A percentile compares a stretch with the other conserved stretches of the same genome.
Conservation (phyloP, 345 rosid genomes). For the Orychophragmus violaceus region DNA sequence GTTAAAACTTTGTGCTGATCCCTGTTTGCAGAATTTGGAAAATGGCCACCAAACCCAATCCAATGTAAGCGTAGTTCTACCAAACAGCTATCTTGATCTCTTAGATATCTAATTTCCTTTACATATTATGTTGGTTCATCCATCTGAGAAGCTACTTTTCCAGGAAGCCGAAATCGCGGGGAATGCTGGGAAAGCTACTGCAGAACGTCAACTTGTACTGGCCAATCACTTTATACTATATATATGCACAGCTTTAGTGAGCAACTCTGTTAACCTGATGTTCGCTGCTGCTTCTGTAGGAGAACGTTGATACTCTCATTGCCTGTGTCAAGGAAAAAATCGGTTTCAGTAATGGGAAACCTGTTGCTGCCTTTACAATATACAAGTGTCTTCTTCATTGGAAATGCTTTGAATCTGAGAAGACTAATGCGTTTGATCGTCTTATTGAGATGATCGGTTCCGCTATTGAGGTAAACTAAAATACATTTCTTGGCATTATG, state of each 20-base stretch:
- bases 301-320: conserved; percentile 82
- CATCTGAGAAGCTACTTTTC: conserved; percentile 11
- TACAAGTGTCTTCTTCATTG: conserved; percentile 94
- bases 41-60: conserved; percentile 68
- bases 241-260: neutral
- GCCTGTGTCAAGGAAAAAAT: conserved; percentile 62
- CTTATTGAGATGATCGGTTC: conserved; percentile 99
- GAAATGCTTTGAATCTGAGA: conserved; percentile 98
- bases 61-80: conserved; percentile 42
- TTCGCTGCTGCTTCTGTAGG: conserved; percentile 46
- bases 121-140: neutral
- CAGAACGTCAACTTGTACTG: conserved; percentile 85
- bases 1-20: neutral
- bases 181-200: conserved; percentile 59
- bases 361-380: conserved; percentile 91
- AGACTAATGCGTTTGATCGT: conserved; percentile 89
- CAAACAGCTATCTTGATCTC: conserved; percentile 10
- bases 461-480: conserved; percentile 73
- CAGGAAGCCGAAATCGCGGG: conserved; percentile 72
- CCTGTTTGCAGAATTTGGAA: conserved; percentile 58
- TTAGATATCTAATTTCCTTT: conserved; percentile 4
- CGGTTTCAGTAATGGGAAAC: conserved; percentile 80
- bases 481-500: conserved; percentile 7
- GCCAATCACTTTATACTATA: conserved; percentile 19
- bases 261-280: conserved; percentile 10